phyloP scores from a whole-genome alignment of 805 yeast species.

The Kuraishia cidri region DNA sequence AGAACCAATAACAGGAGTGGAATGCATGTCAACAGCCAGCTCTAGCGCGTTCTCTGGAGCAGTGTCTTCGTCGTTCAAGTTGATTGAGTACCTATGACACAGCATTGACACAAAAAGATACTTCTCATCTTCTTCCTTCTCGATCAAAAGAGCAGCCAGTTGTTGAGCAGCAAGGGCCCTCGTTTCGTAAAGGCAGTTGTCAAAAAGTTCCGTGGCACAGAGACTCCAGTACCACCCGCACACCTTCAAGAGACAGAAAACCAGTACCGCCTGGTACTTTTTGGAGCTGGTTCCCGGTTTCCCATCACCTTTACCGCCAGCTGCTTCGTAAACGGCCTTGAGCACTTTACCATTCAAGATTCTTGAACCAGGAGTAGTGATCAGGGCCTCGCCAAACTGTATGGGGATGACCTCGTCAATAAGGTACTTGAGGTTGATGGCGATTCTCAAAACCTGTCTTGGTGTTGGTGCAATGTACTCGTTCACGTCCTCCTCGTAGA shows the following conservation, averaged over 20 bases:
- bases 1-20: constrained; percentile 67
- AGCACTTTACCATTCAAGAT: constrained; percentile 51
- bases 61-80: constrained; percentile 50
- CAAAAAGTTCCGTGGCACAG: constrained; percentile 51
- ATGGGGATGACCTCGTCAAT: constrained; percentile 69
- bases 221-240: constrained; percentile 68
- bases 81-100: constrained; percentile 65
- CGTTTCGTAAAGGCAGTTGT: constrained; percentile 50
- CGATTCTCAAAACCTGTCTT: constrained; percentile 59
- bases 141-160: constrained; percentile 64
- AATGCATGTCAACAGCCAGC: constrained; percentile 79
- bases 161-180: constrained; percentile 67
- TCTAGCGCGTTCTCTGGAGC: constrained; percentile 72
- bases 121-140: constrained; percentile 45
- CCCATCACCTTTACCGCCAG: constrained; percentile 70
- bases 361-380: constrained; percentile 48
- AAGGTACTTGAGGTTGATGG: constrained; percentile 62
- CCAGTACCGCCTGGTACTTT: constrained; percentile 58
- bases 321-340: constrained; percentile 58
- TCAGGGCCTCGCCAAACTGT: constrained; percentile 38
- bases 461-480: constrained; percentile 42
- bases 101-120: constrained; percentile 67
- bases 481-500: constrained; percentile 5
- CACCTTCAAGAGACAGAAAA: constrained; percentile 69
- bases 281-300: constrained; percentile 40